Base-by-base conservation (phyloP, 2,329 filamentous ascomycete species). In the Boeremia lycopersici region DNA sequence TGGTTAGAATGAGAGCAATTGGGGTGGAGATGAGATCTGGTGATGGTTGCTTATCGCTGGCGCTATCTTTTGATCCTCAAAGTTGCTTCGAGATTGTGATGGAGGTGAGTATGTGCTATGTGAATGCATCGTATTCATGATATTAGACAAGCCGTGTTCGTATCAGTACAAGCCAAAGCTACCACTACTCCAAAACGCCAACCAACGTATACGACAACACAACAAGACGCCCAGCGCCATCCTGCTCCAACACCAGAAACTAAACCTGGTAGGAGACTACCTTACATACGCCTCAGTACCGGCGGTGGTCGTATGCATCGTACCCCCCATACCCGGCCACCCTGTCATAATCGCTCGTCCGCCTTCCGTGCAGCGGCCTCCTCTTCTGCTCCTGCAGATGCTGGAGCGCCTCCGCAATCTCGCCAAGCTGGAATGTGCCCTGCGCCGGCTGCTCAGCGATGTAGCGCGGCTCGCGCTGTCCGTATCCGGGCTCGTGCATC, bases 331-430 rank as follows among this genome's bases (percentile, higher is more conserved):
- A 57, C 2, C 23, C 26, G 7, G 31, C 36, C 43, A 47, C 28
- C 40, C 54, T 48, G 15, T 35, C 49, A 15, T 48, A 40, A 23
- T 47, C 48, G 30, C 41, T 38, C 25, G 19, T n/a, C 41, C 41
- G 26, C n/a, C 49, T 30, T 12, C 40, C 54, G 12, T 45, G 15
- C 34, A 52, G 28, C 9, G 48, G 47, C 15, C 46, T 49, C 12
- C 45, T 23, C 30, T 41, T n/a, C 15, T 19, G 26, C 29, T 57
- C 44, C n/a, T 23, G 38, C 28, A 57, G 40, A 12, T 46, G 44
- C 25, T 53, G 35, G 2, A 57, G 10, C 6, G 39, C 54, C n/a
- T 57, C 49, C 4, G 13, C 17, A 7, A 48, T 25, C 15, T 53
- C 49, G 2, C 31, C 36, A 8, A 51, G 26, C 6, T 51, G 30